Evolutionary conservation across 2,329 filamentous ascomycete genomes (phyloP).

Genomic region (Verticillium klebahnii): DNA sequence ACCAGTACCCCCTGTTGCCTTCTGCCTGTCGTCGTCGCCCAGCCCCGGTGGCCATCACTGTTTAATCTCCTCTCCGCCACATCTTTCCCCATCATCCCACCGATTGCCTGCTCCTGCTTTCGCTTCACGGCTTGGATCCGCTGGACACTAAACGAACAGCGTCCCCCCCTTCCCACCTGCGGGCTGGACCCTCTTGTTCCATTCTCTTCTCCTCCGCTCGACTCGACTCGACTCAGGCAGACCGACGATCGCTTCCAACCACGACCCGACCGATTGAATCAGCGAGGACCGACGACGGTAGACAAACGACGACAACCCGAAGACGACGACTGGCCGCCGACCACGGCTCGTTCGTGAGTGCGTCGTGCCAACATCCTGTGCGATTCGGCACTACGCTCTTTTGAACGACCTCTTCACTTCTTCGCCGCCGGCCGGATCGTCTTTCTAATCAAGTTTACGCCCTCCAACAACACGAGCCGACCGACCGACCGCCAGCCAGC

Average conservation of each 20-base stretch:
- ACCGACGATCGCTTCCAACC: conserved; percentile 15
- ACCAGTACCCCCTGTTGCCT: conserved; percentile 1
- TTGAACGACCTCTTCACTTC: background rate
- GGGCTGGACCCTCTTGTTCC: conserved; percentile 26
- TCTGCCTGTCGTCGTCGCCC: conserved; percentile 7
- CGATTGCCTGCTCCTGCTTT: conserved; percentile 6
- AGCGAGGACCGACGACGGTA: background rate
- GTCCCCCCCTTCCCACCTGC: conserved; percentile 21
- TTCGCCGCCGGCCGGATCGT: conserved; percentile 14
- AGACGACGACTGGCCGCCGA: conserved; percentile 5
- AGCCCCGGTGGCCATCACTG: conserved; percentile 9
- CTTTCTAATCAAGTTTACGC: background rate
- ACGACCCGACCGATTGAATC: conserved; percentile 1
- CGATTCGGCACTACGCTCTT: conserved; percentile 7
- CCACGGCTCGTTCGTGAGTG: conserved; percentile 3
- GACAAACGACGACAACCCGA: background rate
- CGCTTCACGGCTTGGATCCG: conserved; percentile 11
- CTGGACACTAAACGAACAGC: conserved; percentile 9
- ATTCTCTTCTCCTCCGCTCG: conserved; percentile 14
- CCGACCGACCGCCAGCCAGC: background rate
- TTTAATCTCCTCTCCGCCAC: conserved; percentile 13
- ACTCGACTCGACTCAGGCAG: conserved; percentile 15
- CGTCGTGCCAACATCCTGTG: background rate
- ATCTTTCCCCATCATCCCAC: conserved; percentile 10
- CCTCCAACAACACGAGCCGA: background rate